Evolutionary conservation across 257 asterid genomes (phyloP), one percentile per base, ranked within the genome.

Genomic region (Rauvolfia tetraphylla): DNA sequence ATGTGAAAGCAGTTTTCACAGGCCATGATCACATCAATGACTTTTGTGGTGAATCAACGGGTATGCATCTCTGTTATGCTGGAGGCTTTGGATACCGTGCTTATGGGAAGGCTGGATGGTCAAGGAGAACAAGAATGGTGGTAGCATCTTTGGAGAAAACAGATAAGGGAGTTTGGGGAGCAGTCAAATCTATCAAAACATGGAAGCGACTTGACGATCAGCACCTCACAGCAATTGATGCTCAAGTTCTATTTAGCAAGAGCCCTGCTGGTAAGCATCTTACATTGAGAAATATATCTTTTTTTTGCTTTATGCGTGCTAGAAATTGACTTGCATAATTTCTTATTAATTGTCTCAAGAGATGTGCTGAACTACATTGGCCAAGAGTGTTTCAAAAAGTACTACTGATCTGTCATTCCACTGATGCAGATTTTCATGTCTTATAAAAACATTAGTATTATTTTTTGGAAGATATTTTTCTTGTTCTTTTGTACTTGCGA

Each of bases 1-100:
- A 95, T 67, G 98, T 91, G 82, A 92, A 91, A 88, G 98, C 97
- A 12, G 98, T 85, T 78, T 92, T 95, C 83, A 84, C 91, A 0
- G 99, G 98, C 68, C 99, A 92, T 73, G 98, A 95, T 86, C 99
- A 95, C 82, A 61, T 90, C 57, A 95, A 95, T 66, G 99, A 95
- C 84, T 95, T 92, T 84, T 95, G 99, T 57, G 98, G 98, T 6
- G 83, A 92, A 83, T 71, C 90, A 61, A 85, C 73, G 1, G 91
- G 95, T 68, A 82, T 95, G 73, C 84, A 89, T 74, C 89, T 95
- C 22, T 95, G 99, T 83, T 95, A 92, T 78, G 97, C 93, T 76
- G 99, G 99, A 48, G 99, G 99, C 29, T 92, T 92, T 17, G 99
- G 99, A 14, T 95, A 95, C 73, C 99, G 92, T 80, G 99, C 98